Evolutionary conservation across 2,329 filamentous ascomycete species (phyloP), one percentile per base, ranked within the genome.

Genomic region (Knufia petricola): DNA sequence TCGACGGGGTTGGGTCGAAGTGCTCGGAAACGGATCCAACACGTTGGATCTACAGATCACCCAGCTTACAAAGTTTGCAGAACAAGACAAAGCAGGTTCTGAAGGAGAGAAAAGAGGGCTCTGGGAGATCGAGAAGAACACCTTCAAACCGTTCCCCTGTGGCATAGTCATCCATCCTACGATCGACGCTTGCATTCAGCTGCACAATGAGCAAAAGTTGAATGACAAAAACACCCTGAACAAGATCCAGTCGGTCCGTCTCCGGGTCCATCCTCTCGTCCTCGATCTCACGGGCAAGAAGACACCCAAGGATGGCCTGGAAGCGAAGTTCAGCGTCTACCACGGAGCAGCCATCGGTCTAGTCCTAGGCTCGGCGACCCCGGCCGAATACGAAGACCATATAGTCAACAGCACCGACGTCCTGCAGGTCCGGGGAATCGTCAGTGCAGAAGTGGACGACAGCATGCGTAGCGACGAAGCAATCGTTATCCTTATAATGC

Each of bases 91-190:
- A 15, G 12, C 13, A 10, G n/a, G 31, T 21, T 12, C 9, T 37
- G n/a, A 6, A 17, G 32, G 4, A 30, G n/a, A 28, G 13, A 42
- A 23, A 26, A 44, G 32, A 15, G 34, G 15, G 10, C 6, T 10
- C 10, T 78, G 74, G 74, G 73, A 78, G 62, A 70, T 73, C 7
- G 63, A 69, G 55, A 67, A 68, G 53, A 78, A 78, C 52, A 69
- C 71, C 1, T 78, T 77, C 62, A 78, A 78, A 57, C 75, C 74
- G 0, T 78, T 73, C 51, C 74, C 75, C 0, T 78, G 75, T 58
- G 75, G 74, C 1, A 77, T 78, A 51, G 73, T 78, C 0, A 73
- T 76, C 52, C 75, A 78, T 58, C 74, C 75, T 1, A 65, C 70
- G 2, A 78, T 78, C 49, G 74, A 78, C 57, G 73, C 62, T 2